Conservation (phyloP, 352 stramenopile genomes). For the Phytophthora citricola region DNA sequence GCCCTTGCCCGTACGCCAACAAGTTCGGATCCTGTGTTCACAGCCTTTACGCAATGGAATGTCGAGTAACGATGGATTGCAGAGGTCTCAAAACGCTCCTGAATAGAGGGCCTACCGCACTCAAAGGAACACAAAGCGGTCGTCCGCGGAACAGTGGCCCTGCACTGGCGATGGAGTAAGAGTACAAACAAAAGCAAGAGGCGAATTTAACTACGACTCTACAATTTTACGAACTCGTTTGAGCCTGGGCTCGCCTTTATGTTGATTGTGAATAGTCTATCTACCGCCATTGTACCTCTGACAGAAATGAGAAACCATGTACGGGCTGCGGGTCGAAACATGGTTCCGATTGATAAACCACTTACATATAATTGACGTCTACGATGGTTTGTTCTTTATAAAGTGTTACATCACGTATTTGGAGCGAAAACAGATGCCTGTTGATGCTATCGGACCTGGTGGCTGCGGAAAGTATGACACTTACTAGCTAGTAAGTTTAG, state of each 20-base stretch:
- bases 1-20: conserved; percentile 5
- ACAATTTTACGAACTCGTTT: neutral
- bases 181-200: neutral
- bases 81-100: conserved; percentile 1
- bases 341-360: neutral
- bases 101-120: neutral
- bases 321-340: neutral
- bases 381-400: neutral
- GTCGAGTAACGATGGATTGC: neutral
- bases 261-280: neutral
- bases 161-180: neutral
- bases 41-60: neutral
- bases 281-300: neutral
- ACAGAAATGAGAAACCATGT: neutral
- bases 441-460: neutral
- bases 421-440: too few species aligned
- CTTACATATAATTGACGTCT: too few species aligned
- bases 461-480: neutral
- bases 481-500: too few species aligned
- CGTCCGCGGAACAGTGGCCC: neutral
- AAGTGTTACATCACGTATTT: neutral
- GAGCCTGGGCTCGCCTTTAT: neutral
- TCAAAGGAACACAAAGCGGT: neutral
- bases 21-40: conserved; percentile 16
- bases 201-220: neutral